Base-by-base conservation (phyloP, 2,329 filamentous ascomycete genomes). In the Chrysosporium queenslandicum region DNA sequence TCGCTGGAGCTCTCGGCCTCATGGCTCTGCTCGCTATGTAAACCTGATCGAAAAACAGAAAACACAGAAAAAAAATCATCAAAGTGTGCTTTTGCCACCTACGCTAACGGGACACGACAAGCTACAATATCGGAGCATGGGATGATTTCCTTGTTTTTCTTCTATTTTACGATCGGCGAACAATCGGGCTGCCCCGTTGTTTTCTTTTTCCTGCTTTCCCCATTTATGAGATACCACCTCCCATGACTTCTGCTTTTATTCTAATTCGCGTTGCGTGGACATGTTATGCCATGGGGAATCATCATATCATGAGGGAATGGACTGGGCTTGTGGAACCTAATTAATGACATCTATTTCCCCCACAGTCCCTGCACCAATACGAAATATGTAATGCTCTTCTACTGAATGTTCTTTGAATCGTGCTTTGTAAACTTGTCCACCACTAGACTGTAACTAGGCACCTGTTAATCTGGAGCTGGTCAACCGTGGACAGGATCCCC, bases 1-100 rank as follows among this genome's bases (percentile, higher is more conserved):
- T 52, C 43, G 51, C 48, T 29, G 54, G 54, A 37, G 51, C 39
- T 27, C 21, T 56, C 32, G 54, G 51, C 16, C 36, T 56, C 32
- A 27, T 53, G 12, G 54, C 54, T 30, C 18, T 53, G 14, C 45
- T 53, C 18, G 54, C 34, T 16, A 32, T 53, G 40, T 53, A 50
- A 50, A 25, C 9, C 12, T 29, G 27, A 29, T 9, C 9, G 40
- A 36, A 36, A 36, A 36, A 16, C 5, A 40, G 14, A 29, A 29
- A 29, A 4, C 27, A 29, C 9, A 29, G 9, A 29, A 29, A 29
- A 29, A 29, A 29, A 29, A 9, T 8, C 34, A 37, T 8, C 4
- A 9, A 11, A n/a, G 8, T 37, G 27, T 5, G 9, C 27, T 4
- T 9, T 29, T 29, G 27, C 27, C 27, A 29, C 27, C 27, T 29